A percentile compares a stretch with the other conserved stretches of the same genome.
Evolutionary conservation across 2,329 filamentous ascomycete genomes (phyloP).

Genomic region (Penicillium brevicompactum): DNA sequence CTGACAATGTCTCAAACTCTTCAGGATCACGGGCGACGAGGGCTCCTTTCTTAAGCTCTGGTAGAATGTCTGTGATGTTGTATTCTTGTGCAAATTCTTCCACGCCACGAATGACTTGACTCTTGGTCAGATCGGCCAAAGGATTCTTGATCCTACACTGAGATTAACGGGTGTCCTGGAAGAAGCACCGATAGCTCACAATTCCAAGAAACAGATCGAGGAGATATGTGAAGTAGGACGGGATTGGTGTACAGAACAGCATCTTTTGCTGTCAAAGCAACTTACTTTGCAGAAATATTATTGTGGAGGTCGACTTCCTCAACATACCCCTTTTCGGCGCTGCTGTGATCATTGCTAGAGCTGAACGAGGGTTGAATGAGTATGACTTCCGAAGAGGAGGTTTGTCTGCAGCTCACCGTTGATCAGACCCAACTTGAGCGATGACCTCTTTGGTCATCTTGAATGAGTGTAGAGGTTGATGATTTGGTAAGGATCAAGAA

Average conservation of each 20-base stretch:
- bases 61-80: slow-evolving; percentile 43
- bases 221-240: not conserved
- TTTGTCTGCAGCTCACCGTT: slow-evolving; percentile 1
- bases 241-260: not conserved
- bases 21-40: slow-evolving; percentile 53
- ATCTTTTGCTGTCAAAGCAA: not conserved
- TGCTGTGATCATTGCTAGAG: slow-evolving; percentile 10
- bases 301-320: slow-evolving; percentile 29
- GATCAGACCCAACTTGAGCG: not conserved
- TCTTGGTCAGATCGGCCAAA: slow-evolving; percentile 43
- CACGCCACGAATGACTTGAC: slow-evolving; percentile 44
- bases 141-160: slow-evolving; percentile 49
- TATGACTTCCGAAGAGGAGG: not conserved
- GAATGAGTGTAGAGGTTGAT: not conserved
- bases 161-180: not conserved
- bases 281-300: slow-evolving; percentile 30
- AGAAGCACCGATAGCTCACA: not conserved
- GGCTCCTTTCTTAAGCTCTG: slow-evolving; percentile 51
- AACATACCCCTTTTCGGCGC: slow-evolving; percentile 18
- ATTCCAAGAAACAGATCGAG: no score
- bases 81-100: slow-evolving; percentile 46
- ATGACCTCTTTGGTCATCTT: slow-evolving; percentile 16
- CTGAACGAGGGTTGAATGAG: slow-evolving; percentile 4
- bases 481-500: not conserved
- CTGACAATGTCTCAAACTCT: slow-evolving; percentile 47